Evolutionary conservation across 108 stramenopile species (phyloP).

Genomic region (Aurantiochytrium sp.): DNA sequence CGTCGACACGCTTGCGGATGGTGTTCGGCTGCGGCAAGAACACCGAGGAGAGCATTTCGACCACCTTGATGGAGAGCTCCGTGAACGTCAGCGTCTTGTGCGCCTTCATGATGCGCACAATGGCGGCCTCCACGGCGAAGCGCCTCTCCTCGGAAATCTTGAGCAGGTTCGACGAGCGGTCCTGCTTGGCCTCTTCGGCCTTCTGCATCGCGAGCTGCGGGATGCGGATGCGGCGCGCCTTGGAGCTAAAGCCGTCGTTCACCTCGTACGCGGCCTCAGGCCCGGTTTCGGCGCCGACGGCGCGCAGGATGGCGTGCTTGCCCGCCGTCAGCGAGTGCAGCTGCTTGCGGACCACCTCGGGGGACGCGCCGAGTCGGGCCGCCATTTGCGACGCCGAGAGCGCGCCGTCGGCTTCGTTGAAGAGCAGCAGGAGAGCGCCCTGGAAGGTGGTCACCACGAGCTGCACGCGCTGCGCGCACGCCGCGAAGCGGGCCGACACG

Average conservation of each 20-base stretch:
- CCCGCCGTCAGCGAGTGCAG: slow-evolving; percentile 94
- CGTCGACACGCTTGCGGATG: slow-evolving; percentile 81
- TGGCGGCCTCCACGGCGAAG: slow-evolving; percentile 93
- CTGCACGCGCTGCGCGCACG: slow-evolving; percentile 52
- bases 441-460: slow-evolving; percentile 90
- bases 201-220: slow-evolving; percentile 64
- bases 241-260: slow-evolving; percentile 79
- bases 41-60: slow-evolving; percentile 84
- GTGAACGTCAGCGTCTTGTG: slow-evolving; percentile 93
- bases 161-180: background rate
- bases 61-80: slow-evolving; percentile 88
- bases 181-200: background rate
- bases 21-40: slow-evolving; percentile 91
- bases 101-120: slow-evolving; percentile 99
- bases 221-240: slow-evolving; percentile 87
- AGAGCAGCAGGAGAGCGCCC: slow-evolving; percentile 75
- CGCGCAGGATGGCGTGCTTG: slow-evolving; percentile 84
- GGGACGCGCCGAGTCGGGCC: slow-evolving; percentile 73
- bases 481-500: slow-evolving; percentile 56
- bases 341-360: slow-evolving; percentile 75
- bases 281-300: slow-evolving; percentile 59
- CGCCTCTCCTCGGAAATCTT: slow-evolving; percentile 86
- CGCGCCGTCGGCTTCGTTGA: slow-evolving; percentile 65
- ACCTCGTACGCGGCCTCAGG: slow-evolving; percentile 67
- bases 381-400: slow-evolving; percentile 66